Evolutionary conservation across 768 basidiomycete species (phyloP).

Genomic region (Paxillus ammoniavirescens): DNA sequence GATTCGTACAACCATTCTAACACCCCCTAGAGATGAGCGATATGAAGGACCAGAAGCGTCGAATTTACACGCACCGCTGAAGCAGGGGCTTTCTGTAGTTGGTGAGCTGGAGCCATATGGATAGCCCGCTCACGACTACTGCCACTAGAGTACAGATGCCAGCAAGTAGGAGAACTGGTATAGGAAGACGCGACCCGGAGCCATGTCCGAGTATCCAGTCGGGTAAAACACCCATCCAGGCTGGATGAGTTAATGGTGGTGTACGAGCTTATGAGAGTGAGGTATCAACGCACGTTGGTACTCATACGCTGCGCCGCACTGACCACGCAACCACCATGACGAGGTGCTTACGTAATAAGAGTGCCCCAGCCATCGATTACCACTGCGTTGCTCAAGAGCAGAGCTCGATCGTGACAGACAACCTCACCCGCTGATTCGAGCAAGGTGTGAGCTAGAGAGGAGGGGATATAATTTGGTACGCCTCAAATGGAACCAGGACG

Average conservation of each 20-base stretch:
- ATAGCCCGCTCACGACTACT: slow-evolving; percentile 67
- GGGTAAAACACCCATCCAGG: slow-evolving; percentile 10
- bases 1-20: slow-evolving; percentile 88
- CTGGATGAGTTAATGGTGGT: neutral
- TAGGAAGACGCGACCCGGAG: slow-evolving; percentile 59
- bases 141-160: slow-evolving; percentile 67
- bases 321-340: too few species aligned
- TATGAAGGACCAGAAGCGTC: neutral
- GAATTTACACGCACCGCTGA: slow-evolving; percentile 54
- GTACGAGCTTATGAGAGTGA: neutral
- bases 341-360: too few species aligned
- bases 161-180: slow-evolving; percentile 56
- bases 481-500: too few species aligned
- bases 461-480: too few species aligned
- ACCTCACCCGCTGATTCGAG: too few species aligned
- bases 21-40: slow-evolving; percentile 7
- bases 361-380: too few species aligned
- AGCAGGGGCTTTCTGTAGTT: slow-evolving; percentile 82
- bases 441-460: too few species aligned
- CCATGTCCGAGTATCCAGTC: slow-evolving; percentile 35
- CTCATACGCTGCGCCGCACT: too few species aligned
- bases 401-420: too few species aligned
- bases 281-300: neutral
- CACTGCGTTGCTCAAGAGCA: too few species aligned
- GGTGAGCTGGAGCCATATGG: slow-evolving; percentile 79